Conservation (phyloP, 2,329 filamentous ascomycete species). For the Lecanicillium sp. region DNA sequence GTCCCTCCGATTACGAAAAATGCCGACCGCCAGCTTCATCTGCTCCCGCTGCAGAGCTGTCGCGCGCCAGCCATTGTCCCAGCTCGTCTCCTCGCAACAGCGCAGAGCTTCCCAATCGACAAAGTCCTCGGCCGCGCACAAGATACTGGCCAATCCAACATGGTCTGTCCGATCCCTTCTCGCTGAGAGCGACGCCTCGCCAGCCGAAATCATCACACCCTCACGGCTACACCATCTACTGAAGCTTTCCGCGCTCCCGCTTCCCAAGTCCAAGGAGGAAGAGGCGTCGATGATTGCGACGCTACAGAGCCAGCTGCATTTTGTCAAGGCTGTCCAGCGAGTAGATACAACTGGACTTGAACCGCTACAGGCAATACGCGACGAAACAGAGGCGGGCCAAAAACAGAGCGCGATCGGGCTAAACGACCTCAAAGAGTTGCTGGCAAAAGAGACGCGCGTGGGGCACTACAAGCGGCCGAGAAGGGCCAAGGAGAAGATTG, state of each 20-base stretch:
- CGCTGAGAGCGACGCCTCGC: constrained; percentile 19
- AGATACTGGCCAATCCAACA: constrained; percentile 62
- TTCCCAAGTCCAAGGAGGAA: constrained; percentile 55
- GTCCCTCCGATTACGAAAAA: background rate
- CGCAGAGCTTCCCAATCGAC: constrained; percentile 14
- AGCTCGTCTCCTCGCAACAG: constrained; percentile 12
- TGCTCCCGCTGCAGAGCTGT: constrained; percentile 27
- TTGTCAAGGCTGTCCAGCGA: constrained; percentile 78
- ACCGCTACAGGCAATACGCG: constrained; percentile 72
- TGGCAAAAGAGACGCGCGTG: constrained; percentile 54
- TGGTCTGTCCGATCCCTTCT: constrained; percentile 82
- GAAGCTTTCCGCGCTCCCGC: constrained; percentile 79
- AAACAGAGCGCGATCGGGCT: constrained; percentile 54
- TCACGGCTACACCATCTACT: constrained; percentile 76
- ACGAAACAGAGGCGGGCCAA: constrained; percentile 65
- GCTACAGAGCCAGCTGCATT: constrained; percentile 76
- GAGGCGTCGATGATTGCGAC: constrained; percentile 67
- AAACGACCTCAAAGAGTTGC: constrained; percentile 46
- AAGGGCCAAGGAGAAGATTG: constrained; percentile 30
- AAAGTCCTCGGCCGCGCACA: constrained; percentile 21
- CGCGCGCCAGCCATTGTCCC: constrained; percentile 19
- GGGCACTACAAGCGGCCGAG: constrained; percentile 48
- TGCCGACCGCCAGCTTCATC: constrained; percentile 10
- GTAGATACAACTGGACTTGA: constrained; percentile 68
- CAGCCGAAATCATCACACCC: constrained; percentile 48